phyloP scores from a whole-genome alignment of 495 filamentous ascomycete species.

The Corynascus novoguineensis region DNA sequence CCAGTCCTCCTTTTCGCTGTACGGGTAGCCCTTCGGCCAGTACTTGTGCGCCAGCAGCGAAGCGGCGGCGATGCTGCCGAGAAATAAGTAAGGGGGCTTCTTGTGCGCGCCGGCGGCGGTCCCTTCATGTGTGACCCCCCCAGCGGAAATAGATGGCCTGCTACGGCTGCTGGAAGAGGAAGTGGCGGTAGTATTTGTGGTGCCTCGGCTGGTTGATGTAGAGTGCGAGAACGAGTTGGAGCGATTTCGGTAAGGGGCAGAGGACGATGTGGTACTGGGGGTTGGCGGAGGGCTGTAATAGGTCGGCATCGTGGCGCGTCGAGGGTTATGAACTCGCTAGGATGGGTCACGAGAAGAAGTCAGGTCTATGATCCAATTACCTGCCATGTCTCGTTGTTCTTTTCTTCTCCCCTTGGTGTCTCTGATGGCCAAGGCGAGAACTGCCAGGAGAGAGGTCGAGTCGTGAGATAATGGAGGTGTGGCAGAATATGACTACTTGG shows the following conservation, averaged over 20 bases:
- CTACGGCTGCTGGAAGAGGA: neutral
- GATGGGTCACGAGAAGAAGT: neutral
- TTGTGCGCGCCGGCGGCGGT: neutral
- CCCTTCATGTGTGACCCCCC: slow-evolving; percentile 10
- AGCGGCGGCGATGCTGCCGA: slow-evolving; percentile 36
- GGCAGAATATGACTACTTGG: neutral
- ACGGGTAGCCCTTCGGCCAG: slow-evolving; percentile 38
- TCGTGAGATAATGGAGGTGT: neutral
- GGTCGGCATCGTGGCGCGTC: slow-evolving; percentile 7
- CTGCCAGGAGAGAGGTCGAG: neutral
- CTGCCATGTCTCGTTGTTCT: neutral
- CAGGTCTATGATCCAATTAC: neutral
- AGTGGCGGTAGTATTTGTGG: neutral
- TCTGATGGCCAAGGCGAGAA: neutral
- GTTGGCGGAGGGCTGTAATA: slow-evolving; percentile 16
- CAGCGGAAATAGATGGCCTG: slow-evolving; percentile 3
- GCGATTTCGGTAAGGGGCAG: neutral
- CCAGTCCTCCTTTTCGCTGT: slow-evolving; percentile 38
- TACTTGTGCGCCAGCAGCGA: slow-evolving; percentile 34
- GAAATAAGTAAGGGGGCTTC: slow-evolving; percentile 34
- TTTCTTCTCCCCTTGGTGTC: neutral
- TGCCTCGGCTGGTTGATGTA: neutral
- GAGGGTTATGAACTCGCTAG: neutral
- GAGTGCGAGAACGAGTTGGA: slow-evolving; percentile 11
- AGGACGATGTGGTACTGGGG: neutral